Conservation (phyloP, 169 alveolate genomes). For the Eimeria zaria region DNA sequence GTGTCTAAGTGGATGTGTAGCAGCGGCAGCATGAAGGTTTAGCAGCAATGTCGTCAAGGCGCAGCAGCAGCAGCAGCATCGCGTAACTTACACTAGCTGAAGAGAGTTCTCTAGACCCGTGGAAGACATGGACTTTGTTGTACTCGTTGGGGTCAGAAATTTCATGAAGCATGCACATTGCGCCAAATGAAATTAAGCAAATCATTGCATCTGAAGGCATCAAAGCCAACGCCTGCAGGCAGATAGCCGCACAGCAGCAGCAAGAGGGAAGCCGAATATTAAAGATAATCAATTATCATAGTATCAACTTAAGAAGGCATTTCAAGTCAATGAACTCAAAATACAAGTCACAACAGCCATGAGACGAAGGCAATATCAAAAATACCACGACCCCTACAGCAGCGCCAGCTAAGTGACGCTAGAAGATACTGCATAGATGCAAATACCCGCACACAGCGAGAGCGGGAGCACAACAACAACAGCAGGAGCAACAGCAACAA, state of each 20-base stretch:
- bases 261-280: not conserved
- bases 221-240: constrained; percentile 89
- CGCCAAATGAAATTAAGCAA: constrained; percentile 99
- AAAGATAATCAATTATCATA: not conserved
- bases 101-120: constrained; percentile 94
- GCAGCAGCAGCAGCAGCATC: constrained; percentile 20
- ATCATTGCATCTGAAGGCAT: constrained; percentile 97
- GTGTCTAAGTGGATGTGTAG: not conserved
- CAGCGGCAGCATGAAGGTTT: not conserved
- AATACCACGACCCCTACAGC: not conserved
- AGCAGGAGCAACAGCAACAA: not conserved
- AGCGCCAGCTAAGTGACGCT: not conserved
- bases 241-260: not conserved
- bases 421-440: not conserved
- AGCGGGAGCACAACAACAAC: too few species aligned
- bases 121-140: constrained; percentile 98
- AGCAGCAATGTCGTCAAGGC: not conserved
- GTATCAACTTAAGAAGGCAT: not conserved
- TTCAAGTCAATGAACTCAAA: not conserved
- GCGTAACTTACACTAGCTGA: constrained; percentile 19
- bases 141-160: constrained; percentile 87
- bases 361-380: too few species aligned
- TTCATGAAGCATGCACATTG: constrained; percentile 98
- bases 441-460: not conserved
- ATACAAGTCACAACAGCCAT: not conserved